A percentile compares a stretch with the other conserved stretches of the same genome.
phyloP scores from a whole-genome alignment of 768 basidiomycete genomes.

The Suillus bovinus region DNA sequence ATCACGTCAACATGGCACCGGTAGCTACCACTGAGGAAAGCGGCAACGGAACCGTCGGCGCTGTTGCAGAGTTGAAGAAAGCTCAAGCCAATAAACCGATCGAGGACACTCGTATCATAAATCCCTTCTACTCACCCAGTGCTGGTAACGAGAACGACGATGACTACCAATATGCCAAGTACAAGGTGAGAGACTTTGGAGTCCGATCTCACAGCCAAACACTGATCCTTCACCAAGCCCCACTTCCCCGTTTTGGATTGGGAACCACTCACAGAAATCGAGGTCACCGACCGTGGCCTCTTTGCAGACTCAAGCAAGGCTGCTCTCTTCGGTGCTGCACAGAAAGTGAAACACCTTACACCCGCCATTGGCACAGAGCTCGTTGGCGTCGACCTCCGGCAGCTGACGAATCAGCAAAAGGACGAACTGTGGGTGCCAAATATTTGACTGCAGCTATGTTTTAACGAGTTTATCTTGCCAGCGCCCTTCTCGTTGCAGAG shows the following conservation, averaged over 20 bases:
- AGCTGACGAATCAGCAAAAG: slow-evolving; percentile 66
- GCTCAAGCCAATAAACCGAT: slow-evolving; percentile 10
- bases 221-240: slow-evolving; percentile 43
- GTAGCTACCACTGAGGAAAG: slow-evolving; percentile 44
- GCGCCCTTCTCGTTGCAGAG: slow-evolving; percentile 73
- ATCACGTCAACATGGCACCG: slow-evolving; percentile 45
- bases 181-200: slow-evolving; percentile 45
- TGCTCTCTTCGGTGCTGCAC: slow-evolving; percentile 60
- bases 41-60: slow-evolving; percentile 21
- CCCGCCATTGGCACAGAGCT: slow-evolving; percentile 78
- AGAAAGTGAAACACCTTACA: slow-evolving; percentile 67
- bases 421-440: slow-evolving; percentile 65
- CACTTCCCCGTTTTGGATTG: slow-evolving; percentile 62
- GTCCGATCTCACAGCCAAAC: slow-evolving; percentile 1
- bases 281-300: slow-evolving; percentile 68
- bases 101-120: slow-evolving; percentile 37
- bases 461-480: slow-evolving; percentile 27
- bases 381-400: slow-evolving; percentile 68
- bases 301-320: slow-evolving; percentile 71
- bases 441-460: not conserved
- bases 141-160: slow-evolving; percentile 50
- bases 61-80: slow-evolving; percentile 26
- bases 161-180: slow-evolving; percentile 54
- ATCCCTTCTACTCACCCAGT: slow-evolving; percentile 70
- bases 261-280: slow-evolving; percentile 58